Base-by-base conservation (phyloP, 345 rosid species). In the Aegle marmelos region DNA sequence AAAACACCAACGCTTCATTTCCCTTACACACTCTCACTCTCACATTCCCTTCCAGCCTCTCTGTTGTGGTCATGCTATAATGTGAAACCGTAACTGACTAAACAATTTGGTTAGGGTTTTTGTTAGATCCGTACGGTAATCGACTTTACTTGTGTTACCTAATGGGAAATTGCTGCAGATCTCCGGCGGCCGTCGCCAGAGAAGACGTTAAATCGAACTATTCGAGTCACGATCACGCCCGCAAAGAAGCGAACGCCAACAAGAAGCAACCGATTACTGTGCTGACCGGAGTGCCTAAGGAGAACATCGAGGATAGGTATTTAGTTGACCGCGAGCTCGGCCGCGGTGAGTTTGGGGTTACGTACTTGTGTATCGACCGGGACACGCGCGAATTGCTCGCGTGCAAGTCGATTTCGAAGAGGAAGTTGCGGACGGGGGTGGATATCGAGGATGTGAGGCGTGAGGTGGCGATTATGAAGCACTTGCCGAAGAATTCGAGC, bases 111-210 rank as follows among this genome's bases (percentile, higher is more conserved):
- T 79, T 84, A 79, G 81, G 80, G 69, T 62, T 75, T 75, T 76
- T 72, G 63, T 74, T 77, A 87, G 89, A 86, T 72, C 87, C 74
- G 73, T 39, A 3, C 10, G 59, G 56, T 56, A 33, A 62, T 61
- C 57, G 64, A 76, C 82, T 7, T 36, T 24, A 16, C 58, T 1
- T 34, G 19, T 31, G 50, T 10, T 41, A 48, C 34, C 76, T 14
- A 45, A 95, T 96, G 99, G 99, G 99, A 65, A 96, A 96, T 85
- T 96, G 99, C 80, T 96, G 99, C 86, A 94, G 99, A 96, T 96
- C 99, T 90, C 99, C 99, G 61, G 99, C 98, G 0, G 91, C 99
- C 3, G 98, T 94, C 0, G 99, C 98, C 70, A 85, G 99, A 70
- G 98, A 97, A 67, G 99, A 97, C 67, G 99, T 97, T 22, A 97